Evolutionary conservation across 345 rosid species (phyloP).

Genomic region (Excoecaria cochinchinensis): DNA sequence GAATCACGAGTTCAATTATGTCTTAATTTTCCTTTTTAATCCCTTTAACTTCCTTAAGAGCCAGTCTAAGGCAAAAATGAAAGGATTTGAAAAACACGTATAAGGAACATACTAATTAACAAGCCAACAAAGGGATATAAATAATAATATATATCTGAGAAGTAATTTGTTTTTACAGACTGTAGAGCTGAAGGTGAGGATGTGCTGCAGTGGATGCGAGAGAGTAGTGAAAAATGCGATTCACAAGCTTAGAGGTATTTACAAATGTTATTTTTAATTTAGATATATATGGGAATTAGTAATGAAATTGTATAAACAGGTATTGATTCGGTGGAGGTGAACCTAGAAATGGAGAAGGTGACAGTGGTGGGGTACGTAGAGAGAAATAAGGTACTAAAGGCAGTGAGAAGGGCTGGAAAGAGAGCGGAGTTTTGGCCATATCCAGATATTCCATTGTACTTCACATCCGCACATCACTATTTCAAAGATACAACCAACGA

Average conservation of each 20-base stretch:
- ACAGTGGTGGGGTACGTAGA: conserved; percentile 83
- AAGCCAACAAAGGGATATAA: too few relatives aligned
- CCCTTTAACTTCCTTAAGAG: too few relatives aligned
- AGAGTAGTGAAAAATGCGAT: conserved; percentile 83
- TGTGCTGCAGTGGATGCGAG: conserved; percentile 97
- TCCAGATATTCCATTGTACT: conserved; percentile 80
- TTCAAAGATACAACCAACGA: conserved; percentile 76
- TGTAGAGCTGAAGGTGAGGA: conserved; percentile 89
- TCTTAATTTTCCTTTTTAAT: too few relatives aligned
- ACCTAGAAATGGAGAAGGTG: conserved; percentile 67
- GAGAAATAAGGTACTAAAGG: conserved; percentile 77
- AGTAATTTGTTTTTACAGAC: conserved; percentile 42
- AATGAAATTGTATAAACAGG: conserved; percentile 32
- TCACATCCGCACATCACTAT: conserved; percentile 58
- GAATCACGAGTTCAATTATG: too few relatives aligned
- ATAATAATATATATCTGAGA: too few relatives aligned
- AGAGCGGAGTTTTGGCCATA: conserved; percentile 96
- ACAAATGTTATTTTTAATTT: too few relatives aligned
- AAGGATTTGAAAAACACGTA: too few relatives aligned
- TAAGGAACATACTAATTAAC: too few relatives aligned
- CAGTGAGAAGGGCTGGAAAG: conserved; percentile 83
- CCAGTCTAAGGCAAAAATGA: too few relatives aligned
- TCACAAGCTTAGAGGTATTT: conserved; percentile 76
- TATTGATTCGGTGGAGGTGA: conserved; percentile 76
- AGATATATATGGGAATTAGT: too few relatives aligned